Evolutionary conservation across 2,329 filamentous ascomycete genomes (phyloP).

Genomic region (Phoma sp.): DNA sequence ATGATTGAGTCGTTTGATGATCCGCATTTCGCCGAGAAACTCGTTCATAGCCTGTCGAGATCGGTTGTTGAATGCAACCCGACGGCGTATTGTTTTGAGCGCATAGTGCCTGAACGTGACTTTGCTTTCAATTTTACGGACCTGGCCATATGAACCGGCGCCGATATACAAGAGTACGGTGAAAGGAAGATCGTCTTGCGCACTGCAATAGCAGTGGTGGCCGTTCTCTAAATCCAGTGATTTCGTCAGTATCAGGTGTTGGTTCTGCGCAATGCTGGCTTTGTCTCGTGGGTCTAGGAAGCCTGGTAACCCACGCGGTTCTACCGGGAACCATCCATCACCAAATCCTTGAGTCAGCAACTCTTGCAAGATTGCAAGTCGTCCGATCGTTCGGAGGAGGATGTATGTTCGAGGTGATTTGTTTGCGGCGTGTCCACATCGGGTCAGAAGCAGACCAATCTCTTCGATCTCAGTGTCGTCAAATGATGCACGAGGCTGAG

Average conservation of each 20-base stretch:
- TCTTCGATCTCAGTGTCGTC: slow-evolving; percentile 27
- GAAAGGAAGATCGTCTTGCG: slow-evolving; percentile 30
- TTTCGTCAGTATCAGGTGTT: slow-evolving; percentile 30
- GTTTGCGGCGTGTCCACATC: slow-evolving; percentile 1
- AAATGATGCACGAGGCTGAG: slow-evolving; percentile 13
- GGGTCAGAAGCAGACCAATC: slow-evolving; percentile 19
- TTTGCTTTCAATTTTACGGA: slow-evolving; percentile 32
- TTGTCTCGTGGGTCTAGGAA: slow-evolving; percentile 20
- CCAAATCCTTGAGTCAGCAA: slow-evolving; percentile 31
- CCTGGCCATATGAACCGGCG: slow-evolving; percentile 29
- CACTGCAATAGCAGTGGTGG: slow-evolving; percentile 30
- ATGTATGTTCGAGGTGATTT: slow-evolving; percentile 35
- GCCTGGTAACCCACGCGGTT: slow-evolving; percentile 23
- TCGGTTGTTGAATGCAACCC: slow-evolving; percentile 18
- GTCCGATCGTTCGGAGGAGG: slow-evolving; percentile 32
- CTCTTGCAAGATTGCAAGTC: slow-evolving; percentile 25
- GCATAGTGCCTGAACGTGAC: slow-evolving; percentile 38
- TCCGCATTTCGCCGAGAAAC: slow-evolving; percentile 34
- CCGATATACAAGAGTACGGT: slow-evolving; percentile 28
- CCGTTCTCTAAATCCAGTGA: slow-evolving; percentile 24
- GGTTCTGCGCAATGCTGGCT: slow-evolving; percentile 25
- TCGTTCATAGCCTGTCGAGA: slow-evolving; percentile 19
- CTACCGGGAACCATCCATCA: slow-evolving; percentile 39
- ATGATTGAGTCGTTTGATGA: slow-evolving; percentile 35
- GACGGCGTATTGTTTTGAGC: slow-evolving; percentile 35